Conservation (phyloP, 352 stramenopile species). For the Phytopythium boreale region DNA sequence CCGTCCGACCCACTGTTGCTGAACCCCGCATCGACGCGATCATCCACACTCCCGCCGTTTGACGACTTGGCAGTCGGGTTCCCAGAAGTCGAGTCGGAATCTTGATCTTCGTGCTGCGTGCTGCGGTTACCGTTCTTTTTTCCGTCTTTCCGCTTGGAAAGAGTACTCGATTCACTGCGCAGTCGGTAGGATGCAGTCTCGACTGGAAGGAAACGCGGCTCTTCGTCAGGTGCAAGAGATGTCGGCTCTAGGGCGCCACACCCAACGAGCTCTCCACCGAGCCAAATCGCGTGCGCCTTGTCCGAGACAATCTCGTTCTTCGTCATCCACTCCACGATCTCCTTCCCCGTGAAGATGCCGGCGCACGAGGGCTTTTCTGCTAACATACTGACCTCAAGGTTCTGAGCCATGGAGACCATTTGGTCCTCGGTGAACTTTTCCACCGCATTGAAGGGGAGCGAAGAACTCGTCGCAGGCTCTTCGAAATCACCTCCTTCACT, state of each 20-base stretch:
- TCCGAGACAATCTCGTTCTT: constrained; percentile 77
- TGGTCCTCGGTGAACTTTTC: constrained; percentile 80
- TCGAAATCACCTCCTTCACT: constrained; percentile 54
- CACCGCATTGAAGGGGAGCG: constrained; percentile 44
- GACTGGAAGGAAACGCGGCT: constrained; percentile 13
- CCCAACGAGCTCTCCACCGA: constrained; percentile 67
- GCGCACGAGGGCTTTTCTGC: constrained; percentile 28
- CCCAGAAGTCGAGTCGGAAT: not conserved
- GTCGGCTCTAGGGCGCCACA: constrained; percentile 53
- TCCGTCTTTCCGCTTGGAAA: constrained; percentile 9
- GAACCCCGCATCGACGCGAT: not conserved
- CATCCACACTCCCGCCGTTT: constrained; percentile 1
- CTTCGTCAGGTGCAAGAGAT: constrained; percentile 19
- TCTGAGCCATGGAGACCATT: constrained; percentile 73
- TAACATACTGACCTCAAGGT: constrained; percentile 62
- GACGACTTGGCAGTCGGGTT: not conserved
- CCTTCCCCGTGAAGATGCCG: constrained; percentile 57
- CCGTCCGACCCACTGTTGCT: not conserved
- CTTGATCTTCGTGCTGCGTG: not conserved
- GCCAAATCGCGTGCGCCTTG: constrained; percentile 63
- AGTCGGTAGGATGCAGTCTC: constrained; percentile 29
- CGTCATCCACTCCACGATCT: constrained; percentile 74
- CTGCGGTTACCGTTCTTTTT: not conserved
- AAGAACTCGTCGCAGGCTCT: constrained; percentile 20
- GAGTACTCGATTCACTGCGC: constrained; percentile 33